Evolutionary conservation across 805 yeast genomes (phyloP).

Genomic region (Wickerhamomyces alni): DNA sequence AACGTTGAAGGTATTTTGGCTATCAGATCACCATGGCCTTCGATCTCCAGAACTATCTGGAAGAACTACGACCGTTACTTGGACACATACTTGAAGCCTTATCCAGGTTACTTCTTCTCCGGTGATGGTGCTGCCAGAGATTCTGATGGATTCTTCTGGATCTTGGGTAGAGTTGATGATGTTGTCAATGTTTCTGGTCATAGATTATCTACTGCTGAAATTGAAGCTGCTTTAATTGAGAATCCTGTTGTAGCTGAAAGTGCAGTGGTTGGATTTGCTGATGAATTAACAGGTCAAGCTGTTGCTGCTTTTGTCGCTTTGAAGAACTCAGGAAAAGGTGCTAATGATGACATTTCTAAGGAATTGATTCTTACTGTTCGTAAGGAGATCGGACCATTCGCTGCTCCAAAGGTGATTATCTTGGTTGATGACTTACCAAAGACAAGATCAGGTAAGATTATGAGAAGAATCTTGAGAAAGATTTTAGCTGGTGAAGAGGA

Average conservation of each 20-base stretch:
- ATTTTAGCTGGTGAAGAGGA: constrained; percentile 71
- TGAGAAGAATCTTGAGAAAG: constrained; percentile 82
- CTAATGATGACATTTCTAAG: constrained; percentile 38
- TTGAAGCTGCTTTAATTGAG: constrained; percentile 76
- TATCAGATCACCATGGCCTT: constrained; percentile 72
- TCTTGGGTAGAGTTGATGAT: constrained; percentile 82
- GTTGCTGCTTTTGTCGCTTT: constrained; percentile 78
- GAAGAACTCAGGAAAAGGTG: constrained; percentile 35
- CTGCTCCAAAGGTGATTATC: constrained; percentile 73
- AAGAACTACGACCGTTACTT: constrained; percentile 65
- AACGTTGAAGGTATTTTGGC: constrained; percentile 81
- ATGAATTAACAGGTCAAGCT: constrained; percentile 83
- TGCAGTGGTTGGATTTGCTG: constrained; percentile 80
- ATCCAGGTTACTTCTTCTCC: constrained; percentile 76
- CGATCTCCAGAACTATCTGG: constrained; percentile 81
- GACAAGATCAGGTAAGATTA: constrained; percentile 82
- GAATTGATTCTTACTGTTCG: constrained; percentile 65
- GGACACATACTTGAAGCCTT: constrained; percentile 80
- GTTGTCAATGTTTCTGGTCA: constrained; percentile 87
- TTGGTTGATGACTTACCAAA: constrained; percentile 76
- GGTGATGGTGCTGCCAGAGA: constrained; percentile 92
- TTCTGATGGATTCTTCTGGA: constrained; percentile 80
- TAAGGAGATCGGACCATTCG: constrained; percentile 80
- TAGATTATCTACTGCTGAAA: constrained; percentile 83
- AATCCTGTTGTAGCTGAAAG: constrained; percentile 66